These are phyloP conservation scores for Backusella luteola DNA, from an alignment of 192 early-diverging fungal species.

Conservation along the genomic window DNA sequence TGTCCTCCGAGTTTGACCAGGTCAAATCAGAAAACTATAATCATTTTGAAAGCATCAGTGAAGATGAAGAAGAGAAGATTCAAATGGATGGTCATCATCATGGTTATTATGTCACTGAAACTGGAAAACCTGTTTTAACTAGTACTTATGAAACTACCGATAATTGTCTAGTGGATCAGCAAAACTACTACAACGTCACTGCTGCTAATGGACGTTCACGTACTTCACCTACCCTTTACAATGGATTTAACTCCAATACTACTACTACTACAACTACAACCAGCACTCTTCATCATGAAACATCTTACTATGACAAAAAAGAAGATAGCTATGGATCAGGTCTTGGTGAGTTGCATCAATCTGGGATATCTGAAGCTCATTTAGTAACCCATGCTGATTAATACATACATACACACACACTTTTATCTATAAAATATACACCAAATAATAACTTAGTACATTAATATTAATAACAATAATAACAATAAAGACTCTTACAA, in stretches of 20 bases:
- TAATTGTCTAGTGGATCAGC: neutral
- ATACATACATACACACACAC: neutral
- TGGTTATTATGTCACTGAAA: neutral
- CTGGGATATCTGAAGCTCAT: slow-evolving; percentile 1
- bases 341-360: neutral
- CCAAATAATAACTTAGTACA: neutral
- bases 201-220: neutral
- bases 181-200: neutral
- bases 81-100: neutral
- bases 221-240: neutral
- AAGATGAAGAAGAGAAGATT: neutral
- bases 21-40: neutral
- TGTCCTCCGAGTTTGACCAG: neutral
- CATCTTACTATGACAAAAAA: neutral
- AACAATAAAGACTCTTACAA: neutral
- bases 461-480: neutral
- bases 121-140: neutral
- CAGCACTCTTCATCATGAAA: neutral
- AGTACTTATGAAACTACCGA: neutral
- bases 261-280: neutral
- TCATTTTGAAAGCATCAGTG: neutral
- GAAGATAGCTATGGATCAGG: neutral
- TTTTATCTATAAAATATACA: neutral
- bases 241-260: neutral
- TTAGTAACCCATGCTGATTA: neutral